Conservation (phyloP, 2,329 filamentous ascomycete genomes). For the Epichloe typhina region DNA sequence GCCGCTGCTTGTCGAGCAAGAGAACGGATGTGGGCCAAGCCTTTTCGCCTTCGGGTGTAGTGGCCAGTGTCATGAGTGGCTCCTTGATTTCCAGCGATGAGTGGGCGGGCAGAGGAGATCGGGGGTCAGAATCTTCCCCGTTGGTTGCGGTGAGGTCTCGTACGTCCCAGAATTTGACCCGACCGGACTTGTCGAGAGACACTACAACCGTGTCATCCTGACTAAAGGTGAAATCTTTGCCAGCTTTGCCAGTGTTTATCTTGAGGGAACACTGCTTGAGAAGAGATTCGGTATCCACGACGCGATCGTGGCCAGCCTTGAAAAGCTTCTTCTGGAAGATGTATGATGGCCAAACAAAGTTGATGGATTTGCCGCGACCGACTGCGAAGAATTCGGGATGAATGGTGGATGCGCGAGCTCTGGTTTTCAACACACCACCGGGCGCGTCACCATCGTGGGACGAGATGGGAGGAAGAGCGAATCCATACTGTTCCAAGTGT, state of each 20-base stretch:
- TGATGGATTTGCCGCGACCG: constrained; percentile 89
- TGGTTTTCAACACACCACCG: constrained; percentile 87
- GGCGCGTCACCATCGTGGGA: constrained; percentile 82
- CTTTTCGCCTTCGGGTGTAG: constrained; percentile 79
- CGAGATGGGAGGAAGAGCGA: constrained; percentile 77
- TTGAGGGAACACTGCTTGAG: constrained; percentile 77
- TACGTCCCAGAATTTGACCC: constrained; percentile 97
- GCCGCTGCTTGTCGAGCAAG: constrained; percentile 89
- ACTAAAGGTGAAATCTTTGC: constrained; percentile 96
- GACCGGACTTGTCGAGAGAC: constrained; percentile 90
- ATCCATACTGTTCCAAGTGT: constrained; percentile 70
- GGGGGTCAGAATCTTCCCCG: constrained; percentile 36
- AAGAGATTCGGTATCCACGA: constrained; percentile 79
- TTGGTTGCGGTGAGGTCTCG: constrained; percentile 53
- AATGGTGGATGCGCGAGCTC: constrained; percentile 75
- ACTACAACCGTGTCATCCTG: constrained; percentile 91
- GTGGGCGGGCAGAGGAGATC: constrained; percentile 38
- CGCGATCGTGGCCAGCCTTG: constrained; percentile 49
- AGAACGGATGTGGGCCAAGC: constrained; percentile 94
- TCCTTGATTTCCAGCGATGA: constrained; percentile 66
- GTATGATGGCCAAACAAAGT: constrained; percentile 63
- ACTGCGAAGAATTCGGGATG: constrained; percentile 93
- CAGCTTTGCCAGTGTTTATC: constrained; percentile 94
- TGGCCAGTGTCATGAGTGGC: constrained; percentile 75
- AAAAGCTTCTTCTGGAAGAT: constrained; percentile 50